Evolutionary conservation across 2,329 filamentous ascomycete species (phyloP).

Genomic region (Fusarium sp.): DNA sequence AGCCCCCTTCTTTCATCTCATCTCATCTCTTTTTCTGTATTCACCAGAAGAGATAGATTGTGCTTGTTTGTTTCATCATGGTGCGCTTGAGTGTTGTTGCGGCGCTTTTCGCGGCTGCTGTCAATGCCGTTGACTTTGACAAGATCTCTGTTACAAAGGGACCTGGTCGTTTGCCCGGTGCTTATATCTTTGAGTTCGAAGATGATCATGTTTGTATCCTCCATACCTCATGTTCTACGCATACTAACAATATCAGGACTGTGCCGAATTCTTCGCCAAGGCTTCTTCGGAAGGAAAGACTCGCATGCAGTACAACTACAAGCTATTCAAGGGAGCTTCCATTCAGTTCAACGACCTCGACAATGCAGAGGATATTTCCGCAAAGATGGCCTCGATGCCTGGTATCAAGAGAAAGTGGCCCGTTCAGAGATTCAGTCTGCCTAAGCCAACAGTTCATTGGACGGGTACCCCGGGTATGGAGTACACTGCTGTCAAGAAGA

Average conservation of each 20-base stretch:
- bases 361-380: constrained; percentile 57
- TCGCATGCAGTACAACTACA: constrained; percentile 61
- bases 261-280: constrained; percentile 29
- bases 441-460: constrained; percentile 55
- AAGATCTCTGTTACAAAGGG: constrained; percentile 37
- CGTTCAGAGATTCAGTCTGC: constrained; percentile 58
- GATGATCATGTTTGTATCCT: constrained; percentile 56
- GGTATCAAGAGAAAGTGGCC: constrained; percentile 63
- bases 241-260: constrained; percentile 25
- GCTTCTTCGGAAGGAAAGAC: constrained; percentile 52
- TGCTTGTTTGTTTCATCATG: constrained; percentile 45
- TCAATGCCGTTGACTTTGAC: constrained; percentile 46
- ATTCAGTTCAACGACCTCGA: constrained; percentile 62
- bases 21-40: neutral
- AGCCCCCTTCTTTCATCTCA: neutral
- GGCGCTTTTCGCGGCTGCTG: constrained; percentile 51
- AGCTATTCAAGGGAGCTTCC: constrained; percentile 66
- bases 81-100: constrained; percentile 50
- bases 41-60: constrained; percentile 12
- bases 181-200: constrained; percentile 66
- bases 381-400: constrained; percentile 55
- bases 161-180: constrained; percentile 54
- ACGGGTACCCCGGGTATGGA: constrained; percentile 51
- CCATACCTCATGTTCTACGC: accelerated
- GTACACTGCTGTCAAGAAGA: constrained; percentile 34